Evolutionary conservation across 768 basidiomycete species (phyloP), one percentile per base, ranked within the genome.

Genomic region (Steccherinum ochraceum): DNA sequence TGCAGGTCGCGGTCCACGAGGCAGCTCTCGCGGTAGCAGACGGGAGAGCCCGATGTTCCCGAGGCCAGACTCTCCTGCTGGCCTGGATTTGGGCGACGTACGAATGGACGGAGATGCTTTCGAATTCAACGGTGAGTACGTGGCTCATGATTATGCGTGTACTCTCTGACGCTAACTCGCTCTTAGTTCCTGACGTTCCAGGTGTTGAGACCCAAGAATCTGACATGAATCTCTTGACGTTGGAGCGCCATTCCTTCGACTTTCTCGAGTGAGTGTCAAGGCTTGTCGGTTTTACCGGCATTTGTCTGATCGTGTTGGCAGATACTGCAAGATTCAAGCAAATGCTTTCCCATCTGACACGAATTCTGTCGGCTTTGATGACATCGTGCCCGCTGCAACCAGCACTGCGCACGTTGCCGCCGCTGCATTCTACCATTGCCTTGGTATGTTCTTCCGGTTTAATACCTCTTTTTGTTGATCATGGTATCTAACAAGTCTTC

Each of bases 351-450:
- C 84, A 21, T 68, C 66, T 44, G 64, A 71, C 5, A 64, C 69
- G 13, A 67, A 70, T 13, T 65, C 69, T 50, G 68, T 91, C 26
- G 72, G 67, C 10, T 89, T 91, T 60, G 79, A 85, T 52, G 74
- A 72, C 25, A 73, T 92, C 26, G 84, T 81, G 10, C 88, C 87
- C 10, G 76, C 69, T 54, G 62, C 67, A 41, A 79, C 84, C 1
- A 89, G 84, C 58, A 87, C 84, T 3, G 74, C 79, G 10, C 87
- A 83, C 61, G 85, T 92, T 30, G 90, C 87, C 10, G 83, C 89
- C 7, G 80, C 86, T 13, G 90, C 82, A 3, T 84, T 93, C 64
- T 89, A 93, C 64, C 88, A 93, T 57, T 90, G 89, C 62, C 74
- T 93, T 40, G 89, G 90, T 90, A 52, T 27, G 67, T 58, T 13